phyloP scores from a whole-genome alignment of 2,329 filamentous ascomycete genomes.

The Cladosporium velox region DNA sequence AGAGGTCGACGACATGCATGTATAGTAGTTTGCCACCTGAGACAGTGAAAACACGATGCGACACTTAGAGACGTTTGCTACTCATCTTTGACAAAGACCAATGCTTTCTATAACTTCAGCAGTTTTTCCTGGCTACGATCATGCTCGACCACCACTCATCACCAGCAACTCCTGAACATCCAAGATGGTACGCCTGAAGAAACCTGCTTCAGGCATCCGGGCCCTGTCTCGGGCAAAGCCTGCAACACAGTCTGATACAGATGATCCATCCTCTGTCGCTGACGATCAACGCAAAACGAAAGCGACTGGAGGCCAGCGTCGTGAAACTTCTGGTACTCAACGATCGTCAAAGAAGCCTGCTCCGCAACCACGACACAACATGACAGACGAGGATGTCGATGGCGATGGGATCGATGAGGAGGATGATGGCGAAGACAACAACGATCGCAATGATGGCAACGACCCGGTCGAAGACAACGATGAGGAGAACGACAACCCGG shows the following conservation, averaged over 20 bases:
- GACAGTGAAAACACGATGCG: not conserved
- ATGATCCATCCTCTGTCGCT: not conserved
- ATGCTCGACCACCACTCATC: not conserved
- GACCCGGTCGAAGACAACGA: not conserved
- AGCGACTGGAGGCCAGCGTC: not conserved
- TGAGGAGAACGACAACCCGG: not conserved
- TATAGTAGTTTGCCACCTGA: not conserved
- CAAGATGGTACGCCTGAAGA: not conserved
- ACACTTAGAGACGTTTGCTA: not conserved
- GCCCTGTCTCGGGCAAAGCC: not conserved
- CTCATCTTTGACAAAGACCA: not conserved
- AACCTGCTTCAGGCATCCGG: not conserved
- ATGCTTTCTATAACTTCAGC: not conserved
- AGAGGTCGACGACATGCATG: not conserved
- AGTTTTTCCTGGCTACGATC: not conserved
- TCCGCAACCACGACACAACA: not conserved
- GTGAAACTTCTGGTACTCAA: not conserved
- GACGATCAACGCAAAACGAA: not conserved
- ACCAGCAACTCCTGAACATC: not conserved
- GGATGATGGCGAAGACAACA: not conserved
- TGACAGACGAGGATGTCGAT: not conserved
- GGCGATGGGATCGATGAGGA: not conserved
- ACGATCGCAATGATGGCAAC: too few species aligned
- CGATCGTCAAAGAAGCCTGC: not conserved
- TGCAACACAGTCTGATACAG: not conserved